Base-by-base conservation (phyloP, 371 early-diverging fungal species). In the Polyrhizophydium stewartii region DNA sequence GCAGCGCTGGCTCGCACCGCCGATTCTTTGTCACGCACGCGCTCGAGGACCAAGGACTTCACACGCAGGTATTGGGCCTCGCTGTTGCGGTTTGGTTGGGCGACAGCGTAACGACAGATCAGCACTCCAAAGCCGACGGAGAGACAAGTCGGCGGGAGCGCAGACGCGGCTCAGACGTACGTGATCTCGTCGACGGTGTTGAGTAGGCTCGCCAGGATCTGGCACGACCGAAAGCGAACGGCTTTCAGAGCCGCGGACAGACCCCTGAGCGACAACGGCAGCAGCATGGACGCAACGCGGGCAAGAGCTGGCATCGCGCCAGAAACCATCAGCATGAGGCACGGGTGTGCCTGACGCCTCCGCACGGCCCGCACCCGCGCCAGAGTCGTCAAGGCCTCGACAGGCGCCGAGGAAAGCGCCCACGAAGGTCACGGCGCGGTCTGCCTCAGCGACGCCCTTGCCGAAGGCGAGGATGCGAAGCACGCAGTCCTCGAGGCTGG, bases 1-100 rank as follows among this genome's bases (percentile, higher is more conserved):
- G 85, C 91, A 3, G 93, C 92, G 51, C 92, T 87, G 7, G 84
- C 84, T 7, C 96, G 85, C 30, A 93, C 86, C 1, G 78, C 67
- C 2, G 91, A 64, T 61, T 95, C 96, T 66, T 90, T 93, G 68
- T 95, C 96, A 51, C 77, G 75, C 55, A 89, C 71, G 40, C 92
- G 77, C 61, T 88, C 87, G 65, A 83, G 74, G 21, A 94, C 77
- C n/a, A n/a, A n/a, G n/a, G n/a, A n/a, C n/a, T n/a, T n/a, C n/a
- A n/a, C n/a, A n/a, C n/a, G n/a, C n/a, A n/a, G 76, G 68, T 90
- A 92, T 6, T 90, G 68, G 49, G 87, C 89, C 63, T 91, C 93
- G 64, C 89, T 90, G n/a, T n/a, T n/a, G n/a, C n/a, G n/a, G n/a
- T n/a, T n/a, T n/a, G n/a, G n/a, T n/a, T n/a, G n/a, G n/a, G n/a